A percentile compares a stretch with the other conserved stretches of the same genome.
phyloP scores from a whole-genome alignment of 164 flowering plant genomes.

The Sextonia rubra region DNA sequence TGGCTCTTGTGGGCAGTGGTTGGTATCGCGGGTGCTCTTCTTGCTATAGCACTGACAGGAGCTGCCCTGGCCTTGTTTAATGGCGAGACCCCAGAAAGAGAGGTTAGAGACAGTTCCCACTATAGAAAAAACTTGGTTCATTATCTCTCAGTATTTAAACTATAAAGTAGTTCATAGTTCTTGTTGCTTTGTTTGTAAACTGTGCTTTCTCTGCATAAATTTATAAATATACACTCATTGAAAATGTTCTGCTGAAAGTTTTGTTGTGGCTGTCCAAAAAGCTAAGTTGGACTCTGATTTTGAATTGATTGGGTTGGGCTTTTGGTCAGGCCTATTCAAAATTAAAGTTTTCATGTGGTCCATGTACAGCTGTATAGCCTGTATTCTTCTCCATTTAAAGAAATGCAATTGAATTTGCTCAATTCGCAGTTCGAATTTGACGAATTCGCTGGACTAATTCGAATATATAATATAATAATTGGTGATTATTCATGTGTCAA shows the following conservation, averaged over 20 bases:
- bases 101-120: conserved; percentile 41
- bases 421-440: too few relatives aligned
- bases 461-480: too few relatives aligned
- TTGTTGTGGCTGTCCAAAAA: too few relatives aligned
- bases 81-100: conserved; percentile 76
- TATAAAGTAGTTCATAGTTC: not conserved
- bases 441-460: too few relatives aligned
- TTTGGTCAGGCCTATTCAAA: too few relatives aligned
- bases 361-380: too few relatives aligned
- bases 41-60: conserved; percentile 61
- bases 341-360: too few relatives aligned
- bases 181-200: not conserved
- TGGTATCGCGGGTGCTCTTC: conserved; percentile 65
- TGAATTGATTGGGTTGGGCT: too few relatives aligned
- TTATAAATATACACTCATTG: too few relatives aligned
- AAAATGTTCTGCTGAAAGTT: not conserved
- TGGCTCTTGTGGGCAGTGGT: conserved; percentile 92
- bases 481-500: too few relatives aligned
- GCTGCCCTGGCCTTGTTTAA: conserved; percentile 54
- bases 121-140: not conserved
- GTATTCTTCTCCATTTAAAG: not conserved
- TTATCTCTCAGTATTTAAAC: not conserved
- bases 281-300: too few relatives aligned
- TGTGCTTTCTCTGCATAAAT: not conserved
- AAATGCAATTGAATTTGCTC: not conserved